Base-by-base conservation (phyloP, 352 stramenopile species). In the Aphanomyces invadans region DNA sequence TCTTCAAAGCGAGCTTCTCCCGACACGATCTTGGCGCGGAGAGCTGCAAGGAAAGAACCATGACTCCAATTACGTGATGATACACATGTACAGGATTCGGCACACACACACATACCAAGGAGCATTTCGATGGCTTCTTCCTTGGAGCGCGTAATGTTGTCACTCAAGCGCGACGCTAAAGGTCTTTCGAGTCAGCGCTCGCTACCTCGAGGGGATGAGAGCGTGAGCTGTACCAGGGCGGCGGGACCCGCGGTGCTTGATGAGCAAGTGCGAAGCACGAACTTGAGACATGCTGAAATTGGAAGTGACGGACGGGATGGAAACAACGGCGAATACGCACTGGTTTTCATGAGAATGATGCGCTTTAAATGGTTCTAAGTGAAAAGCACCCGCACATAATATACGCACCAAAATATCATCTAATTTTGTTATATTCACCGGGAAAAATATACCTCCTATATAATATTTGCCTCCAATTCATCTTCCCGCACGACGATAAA, bases 171-270 rank as follows among this genome's bases (percentile, higher is more conserved):
- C 65, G 83, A 92, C 5, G 81, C 81, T 91, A 52, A 42, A 62
- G 29, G 15, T 60, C 31, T 49, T 26, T n/a, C 53, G 46, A 38
- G 63, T 17, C 45, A 17, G 52, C 1, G 17, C 53, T 19, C 61
- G 4, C 32, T 26, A n/a, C n/a, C n/a, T n/a, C n/a, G n/a, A n/a
- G n/a, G n/a, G n/a, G n/a, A n/a, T n/a, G n/a, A n/a, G n/a, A n/a
- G n/a, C n/a, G n/a, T n/a, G n/a, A n/a, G n/a, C n/a, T n/a, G n/a
- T 80, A 91, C 83, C 79, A 3, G 80, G 80, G 45, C 81, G 81
- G 59, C 92, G 84, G 61, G 89, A 97, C 51, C 87, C 88, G 44
- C 83, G 90, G 80, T 98, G 92, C 81, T 98, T 98, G 72, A 98
- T 95, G 10, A 98, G 87, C 71, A 98, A 76, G 74, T 98, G 95